A percentile compares a stretch with the other conserved stretches of the same genome.
These are phyloP conservation scores for Eutypella sp. DNA, from an alignment of 2,329 filamentous ascomycete genomes.

Conservation along the genomic window DNA sequence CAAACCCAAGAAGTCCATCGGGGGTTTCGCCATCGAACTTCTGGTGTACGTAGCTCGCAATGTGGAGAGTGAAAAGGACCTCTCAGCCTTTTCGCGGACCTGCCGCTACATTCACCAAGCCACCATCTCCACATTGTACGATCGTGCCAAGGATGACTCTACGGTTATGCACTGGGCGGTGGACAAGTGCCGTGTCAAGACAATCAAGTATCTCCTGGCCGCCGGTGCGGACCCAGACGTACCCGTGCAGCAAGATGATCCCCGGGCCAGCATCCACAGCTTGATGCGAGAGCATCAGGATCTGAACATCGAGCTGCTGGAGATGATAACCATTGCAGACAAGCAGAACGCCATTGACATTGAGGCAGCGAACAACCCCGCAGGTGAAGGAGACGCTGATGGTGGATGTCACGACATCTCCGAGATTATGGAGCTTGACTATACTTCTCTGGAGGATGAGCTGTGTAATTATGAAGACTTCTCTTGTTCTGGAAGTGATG, in stretches of 20 bases:
- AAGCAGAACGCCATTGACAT: too few relatives aligned
- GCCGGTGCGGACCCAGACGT: conserved; percentile 15
- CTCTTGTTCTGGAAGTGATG: neutral
- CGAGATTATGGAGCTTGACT: too few relatives aligned
- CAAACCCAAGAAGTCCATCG: too few relatives aligned
- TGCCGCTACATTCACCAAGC: conserved; percentile 10
- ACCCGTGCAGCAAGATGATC: neutral
- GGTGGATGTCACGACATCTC: too few relatives aligned
- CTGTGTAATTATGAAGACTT: neutral
- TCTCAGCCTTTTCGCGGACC: conserved; percentile 14
- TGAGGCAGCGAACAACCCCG: too few relatives aligned
- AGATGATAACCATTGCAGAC: too few relatives aligned
- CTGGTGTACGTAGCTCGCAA: conserved; percentile 2
- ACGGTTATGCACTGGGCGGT: conserved; percentile 13
- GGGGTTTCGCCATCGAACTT: conserved; percentile 15
- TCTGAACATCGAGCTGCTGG: too few relatives aligned
- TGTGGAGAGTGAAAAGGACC: conserved; percentile 4
- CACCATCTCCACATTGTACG: conserved; percentile 10
- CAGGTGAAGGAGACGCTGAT: too few relatives aligned
- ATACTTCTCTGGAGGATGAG: too few relatives aligned
- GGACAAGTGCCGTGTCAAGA: conserved; percentile 8
- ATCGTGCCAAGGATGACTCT: conserved; percentile 7
- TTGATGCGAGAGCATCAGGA: too few relatives aligned
- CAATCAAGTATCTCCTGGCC: conserved; percentile 9
- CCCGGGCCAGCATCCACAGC: neutral